These are phyloP conservation scores for Alternaria infectoria DNA, from an alignment of 2,329 filamentous ascomycete genomes.

Conservation along the genomic window DNA sequence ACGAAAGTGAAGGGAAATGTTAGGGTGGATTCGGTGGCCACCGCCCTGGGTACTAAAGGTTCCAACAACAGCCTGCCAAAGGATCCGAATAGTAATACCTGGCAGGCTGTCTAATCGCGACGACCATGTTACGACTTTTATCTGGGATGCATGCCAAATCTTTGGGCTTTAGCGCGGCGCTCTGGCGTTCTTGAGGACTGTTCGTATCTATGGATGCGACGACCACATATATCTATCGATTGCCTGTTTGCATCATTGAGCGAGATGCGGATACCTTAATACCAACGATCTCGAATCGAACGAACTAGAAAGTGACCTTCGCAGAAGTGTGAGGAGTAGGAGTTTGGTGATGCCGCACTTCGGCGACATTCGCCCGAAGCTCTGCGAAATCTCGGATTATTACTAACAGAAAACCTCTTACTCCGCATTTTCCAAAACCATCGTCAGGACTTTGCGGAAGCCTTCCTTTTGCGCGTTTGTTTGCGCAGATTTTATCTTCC, in stretches of 20 bases:
- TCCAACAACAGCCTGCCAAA: slow-evolving; percentile 3
- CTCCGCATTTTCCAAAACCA: slow-evolving; percentile 5
- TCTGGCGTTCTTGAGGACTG: background rate
- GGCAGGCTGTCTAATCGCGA: slow-evolving; percentile 6
- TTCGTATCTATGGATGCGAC: too few relatives aligned
- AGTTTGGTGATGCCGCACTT: slow-evolving; percentile 1
- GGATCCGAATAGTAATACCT: background rate
- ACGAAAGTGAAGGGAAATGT: slow-evolving; percentile 11
- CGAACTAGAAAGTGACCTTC: accelerated
- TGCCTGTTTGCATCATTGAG: background rate
- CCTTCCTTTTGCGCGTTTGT: background rate
- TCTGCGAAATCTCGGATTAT: slow-evolving; percentile 10
- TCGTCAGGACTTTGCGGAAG: background rate
- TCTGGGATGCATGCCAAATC: background rate
- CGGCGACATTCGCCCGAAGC: slow-evolving; percentile 16
- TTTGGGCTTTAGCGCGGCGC: slow-evolving; percentile 4
- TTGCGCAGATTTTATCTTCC: background rate
- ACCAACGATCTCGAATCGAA: background rate
- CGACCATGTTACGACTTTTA: background rate
- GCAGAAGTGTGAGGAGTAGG: background rate
- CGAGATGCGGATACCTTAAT: too few relatives aligned
- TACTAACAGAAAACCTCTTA: slow-evolving; percentile 7
- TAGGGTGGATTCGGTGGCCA: slow-evolving; percentile 20
- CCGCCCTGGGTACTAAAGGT: slow-evolving; percentile 15
- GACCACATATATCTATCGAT: too few relatives aligned